These are phyloP conservation scores for Bassia scoparia DNA, from an alignment of 148 eudicot species.

Conservation along the genomic window DNA sequence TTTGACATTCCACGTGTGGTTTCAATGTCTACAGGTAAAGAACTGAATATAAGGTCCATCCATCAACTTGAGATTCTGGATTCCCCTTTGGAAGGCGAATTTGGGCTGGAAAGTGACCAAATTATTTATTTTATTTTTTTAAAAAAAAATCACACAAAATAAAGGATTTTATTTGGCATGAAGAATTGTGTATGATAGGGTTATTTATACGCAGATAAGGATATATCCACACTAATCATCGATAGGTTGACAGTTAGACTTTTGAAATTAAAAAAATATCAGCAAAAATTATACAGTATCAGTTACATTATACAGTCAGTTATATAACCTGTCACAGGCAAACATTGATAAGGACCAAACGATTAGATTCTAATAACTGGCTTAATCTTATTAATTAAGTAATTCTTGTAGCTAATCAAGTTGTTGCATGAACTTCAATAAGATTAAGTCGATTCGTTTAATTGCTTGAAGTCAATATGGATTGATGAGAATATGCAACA, in stretches of 20 bases:
- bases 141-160: not conserved
- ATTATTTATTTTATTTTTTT: not conserved
- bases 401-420: not conserved
- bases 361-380: not conserved
- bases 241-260: slow-evolving; percentile 1
- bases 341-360: slow-evolving; percentile 4
- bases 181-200: not conserved
- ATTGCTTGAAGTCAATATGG: not conserved
- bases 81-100: slow-evolving; percentile 10
- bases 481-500: slow-evolving; percentile 19
- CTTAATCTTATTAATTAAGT: not conserved
- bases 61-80: not conserved
- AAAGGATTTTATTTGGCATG: not conserved
- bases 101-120: slow-evolving; percentile 9
- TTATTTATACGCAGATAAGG: slow-evolving; percentile 1
- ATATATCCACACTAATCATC: too few relatives aligned
- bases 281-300: not conserved
- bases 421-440: not conserved
- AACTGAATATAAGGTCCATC: not conserved
- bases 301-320: not conserved
- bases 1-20: slow-evolving; percentile 10
- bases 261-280: not conserved
- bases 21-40: not conserved
- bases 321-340: not conserved
- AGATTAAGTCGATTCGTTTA: not conserved